Evolutionary conservation across 495 filamentous ascomycete species (phyloP), one percentile per base, ranked within the genome.

Genomic region (Pseudoneurospora amorphoporcata): DNA sequence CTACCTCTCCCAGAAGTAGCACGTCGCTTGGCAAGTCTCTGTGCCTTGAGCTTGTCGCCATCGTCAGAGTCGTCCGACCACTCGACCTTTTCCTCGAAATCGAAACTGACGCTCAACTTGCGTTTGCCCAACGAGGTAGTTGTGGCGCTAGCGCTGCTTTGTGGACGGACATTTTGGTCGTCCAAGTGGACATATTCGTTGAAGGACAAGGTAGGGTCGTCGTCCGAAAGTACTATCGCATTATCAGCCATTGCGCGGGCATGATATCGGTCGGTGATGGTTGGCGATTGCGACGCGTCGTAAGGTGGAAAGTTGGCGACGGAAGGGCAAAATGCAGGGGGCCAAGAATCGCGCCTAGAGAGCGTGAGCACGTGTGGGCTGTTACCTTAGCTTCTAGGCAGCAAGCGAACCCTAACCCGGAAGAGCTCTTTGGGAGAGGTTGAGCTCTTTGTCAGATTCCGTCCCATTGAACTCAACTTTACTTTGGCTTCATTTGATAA

Each of bases 61-160:
- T 85, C 77, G 3, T 81, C 78, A 6, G 69, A 70, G 35, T 79
- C 80, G 38, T 82, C 82, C 23, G 81, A 83, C 82, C 83, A 86
- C 9, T 73, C 72, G 38, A 84, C 76, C 69, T 81, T 84, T 41
- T 81, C 80, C 38, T 79, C 73, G 14, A 79, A 70, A 4, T 79
- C 73, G 14, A 78, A 70, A 4, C 77, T 77, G 40, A 53, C 39
- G 3, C 69, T 73, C 0, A 71, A 65, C 65, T 82, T 83, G 41
- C 80, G 76, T 65, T 80, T 80, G 10, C 72, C 40, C 6, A 61
- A 70, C 4, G 35, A 14, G 35, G 16, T 39, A 16, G 23, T n/a
- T 10, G 35, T 45, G 2, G 16, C 35, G 12, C 16, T 38, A 17
- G 32, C 8, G 47, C 17, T 68, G 37, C 38, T 68, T 19, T 41